Base-by-base conservation (phyloP, 352 stramenopile genomes). In the Phytophthora pistaciae region DNA sequence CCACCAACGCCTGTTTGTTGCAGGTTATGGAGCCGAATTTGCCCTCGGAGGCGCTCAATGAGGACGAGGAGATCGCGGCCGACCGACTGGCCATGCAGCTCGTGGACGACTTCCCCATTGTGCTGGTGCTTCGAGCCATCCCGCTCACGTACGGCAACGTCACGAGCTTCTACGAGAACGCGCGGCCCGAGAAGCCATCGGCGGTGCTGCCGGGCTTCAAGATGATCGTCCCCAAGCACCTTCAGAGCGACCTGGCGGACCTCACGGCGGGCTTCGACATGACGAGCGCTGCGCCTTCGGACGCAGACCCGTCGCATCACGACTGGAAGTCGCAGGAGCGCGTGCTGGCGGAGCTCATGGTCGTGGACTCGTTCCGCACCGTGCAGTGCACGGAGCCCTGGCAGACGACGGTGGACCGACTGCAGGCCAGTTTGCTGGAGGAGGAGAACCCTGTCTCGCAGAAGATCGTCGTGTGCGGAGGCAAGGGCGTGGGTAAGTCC, bases 401-500 rank as follows among this genome's bases (percentile, higher is more conserved):
- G 90, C 77, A 73, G 31, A 33, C 63, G 1, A 85, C 84, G 0
- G 85, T 74, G 1, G 73, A 91, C 10, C 57, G 60, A 48, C 67
- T 96, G 16, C 66, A 88, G 56, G 29, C 56, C 40, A 87, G 77
- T 36, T 49, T 91, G 14, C 20, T 85, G 16, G 48, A 42, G 36
- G 27, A 69, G 54, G 56, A 59, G 33, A 60, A 36, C 14, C 6
- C 46, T 9, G 27, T 29, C 0, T 52, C 66, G 3, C 82, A 90
- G 40, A 84, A 87, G 33, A 91, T 98, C 20, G 74, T 99, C 14
- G 90, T 99, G 14, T 98, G 93, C 75, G 97, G 97, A 31, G 95
- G 91, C 23, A 99, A 99, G 68, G 95, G 96, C 33, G 95, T 98
- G 18, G 97, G 97, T 18, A 99, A 99, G 77, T 98, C 92, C 20